phyloP scores from a whole-genome alignment of 495 filamentous ascomycete genomes.

The Daldinia decipiens region DNA sequence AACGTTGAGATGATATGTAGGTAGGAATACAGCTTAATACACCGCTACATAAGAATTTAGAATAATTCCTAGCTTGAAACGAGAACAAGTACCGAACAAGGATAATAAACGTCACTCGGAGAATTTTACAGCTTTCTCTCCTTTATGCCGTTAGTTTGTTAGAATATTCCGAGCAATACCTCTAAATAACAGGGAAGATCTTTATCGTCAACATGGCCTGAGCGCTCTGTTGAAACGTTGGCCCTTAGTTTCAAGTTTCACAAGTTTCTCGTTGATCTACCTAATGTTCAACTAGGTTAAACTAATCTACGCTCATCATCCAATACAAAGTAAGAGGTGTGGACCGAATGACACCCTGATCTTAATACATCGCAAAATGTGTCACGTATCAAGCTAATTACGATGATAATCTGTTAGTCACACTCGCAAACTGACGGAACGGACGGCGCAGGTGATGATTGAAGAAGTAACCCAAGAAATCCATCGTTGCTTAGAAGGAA shows the following conservation, averaged over 20 bases:
- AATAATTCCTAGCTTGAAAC: not conserved
- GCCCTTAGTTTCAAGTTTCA: conserved; percentile 10
- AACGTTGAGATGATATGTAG: not conserved
- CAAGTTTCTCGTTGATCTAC: not conserved
- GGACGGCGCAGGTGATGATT: conserved; percentile 7
- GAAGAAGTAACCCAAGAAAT: not conserved
- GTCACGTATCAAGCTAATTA: conserved; percentile 18
- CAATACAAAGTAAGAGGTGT: conserved; percentile 22
- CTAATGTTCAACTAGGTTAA: conserved; percentile 24
- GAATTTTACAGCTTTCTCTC: not conserved
- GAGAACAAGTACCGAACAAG: not conserved
- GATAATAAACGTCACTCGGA: not conserved
- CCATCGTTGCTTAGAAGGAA: conserved; percentile 10
- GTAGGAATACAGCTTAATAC: no score
- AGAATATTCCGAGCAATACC: not conserved
- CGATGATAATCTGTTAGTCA: conserved; percentile 18
- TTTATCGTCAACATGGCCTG: conserved; percentile 17
- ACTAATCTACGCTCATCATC: conserved; percentile 22
- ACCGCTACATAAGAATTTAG: not conserved
- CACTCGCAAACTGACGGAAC: conserved; percentile 10
- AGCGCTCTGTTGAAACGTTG: conserved; percentile 38
- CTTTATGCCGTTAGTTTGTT: not conserved
- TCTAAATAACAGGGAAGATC: not conserved
- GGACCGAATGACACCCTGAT: conserved; percentile 15
- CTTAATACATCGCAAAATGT: conserved; percentile 9